phyloP scores from a whole-genome alignment of 257 asterid genomes.

The Gentiana macrophylla region DNA sequence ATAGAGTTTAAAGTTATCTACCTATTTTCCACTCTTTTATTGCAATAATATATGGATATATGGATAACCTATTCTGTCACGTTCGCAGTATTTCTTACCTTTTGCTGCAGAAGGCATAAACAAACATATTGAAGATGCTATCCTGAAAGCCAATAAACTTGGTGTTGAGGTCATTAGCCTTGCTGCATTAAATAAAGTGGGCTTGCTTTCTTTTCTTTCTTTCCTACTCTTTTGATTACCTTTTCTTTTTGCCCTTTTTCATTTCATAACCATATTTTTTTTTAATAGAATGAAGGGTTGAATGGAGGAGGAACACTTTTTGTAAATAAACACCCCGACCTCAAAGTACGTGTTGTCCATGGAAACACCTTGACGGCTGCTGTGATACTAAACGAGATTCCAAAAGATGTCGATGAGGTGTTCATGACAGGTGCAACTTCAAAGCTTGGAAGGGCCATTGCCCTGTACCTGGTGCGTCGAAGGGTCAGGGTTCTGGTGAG shows the following conservation, averaged over 20 bases:
- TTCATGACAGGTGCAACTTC: conserved; percentile 91
- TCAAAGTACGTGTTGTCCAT: conserved; percentile 76
- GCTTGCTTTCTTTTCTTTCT: conserved; percentile 12
- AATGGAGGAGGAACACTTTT: conserved; percentile 88
- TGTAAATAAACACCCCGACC: conserved; percentile 62
- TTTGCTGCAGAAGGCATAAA: conserved; percentile 82
- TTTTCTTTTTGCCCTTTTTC: neutral
- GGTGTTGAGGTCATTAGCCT: conserved; percentile 94
- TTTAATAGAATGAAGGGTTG: conserved; percentile 58
- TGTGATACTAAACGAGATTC: conserved; percentile 64
- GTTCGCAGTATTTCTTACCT: conserved; percentile 89
- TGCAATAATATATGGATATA: neutral
- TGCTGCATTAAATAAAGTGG: conserved; percentile 86
- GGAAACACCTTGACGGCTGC: conserved; percentile 96
- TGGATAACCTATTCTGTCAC: conserved; percentile 12
- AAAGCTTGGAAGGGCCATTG: conserved; percentile 88
- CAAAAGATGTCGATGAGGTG: conserved; percentile 59
- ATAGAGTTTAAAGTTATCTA: too few species aligned
- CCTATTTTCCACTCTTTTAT: neutral
- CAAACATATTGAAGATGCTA: conserved; percentile 80
- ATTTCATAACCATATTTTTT: neutral
- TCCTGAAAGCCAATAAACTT: conserved; percentile 75
- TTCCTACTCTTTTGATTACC: neutral
- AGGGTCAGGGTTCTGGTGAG: conserved; percentile 70
- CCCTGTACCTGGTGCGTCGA: conserved; percentile 59